Conservation (phyloP, 2,329 filamentous ascomycete species). For the Monosporascus sp. region DNA sequence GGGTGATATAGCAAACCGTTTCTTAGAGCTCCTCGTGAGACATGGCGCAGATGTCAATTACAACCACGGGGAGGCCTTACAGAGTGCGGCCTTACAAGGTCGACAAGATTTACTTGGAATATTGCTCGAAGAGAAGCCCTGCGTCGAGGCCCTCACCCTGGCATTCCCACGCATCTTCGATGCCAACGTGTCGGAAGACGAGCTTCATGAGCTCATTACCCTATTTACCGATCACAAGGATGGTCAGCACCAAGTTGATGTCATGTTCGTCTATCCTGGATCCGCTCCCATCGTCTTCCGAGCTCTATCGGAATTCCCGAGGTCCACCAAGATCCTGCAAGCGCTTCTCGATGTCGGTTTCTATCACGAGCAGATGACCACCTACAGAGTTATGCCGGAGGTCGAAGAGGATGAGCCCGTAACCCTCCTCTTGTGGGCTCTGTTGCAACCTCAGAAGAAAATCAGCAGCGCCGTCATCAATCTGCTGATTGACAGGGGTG, state of each 20-base stretch:
- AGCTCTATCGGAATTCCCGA: conserved; percentile 50
- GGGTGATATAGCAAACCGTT: conserved; percentile 36
- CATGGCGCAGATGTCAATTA: conserved; percentile 45
- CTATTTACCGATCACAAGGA: conserved; percentile 48
- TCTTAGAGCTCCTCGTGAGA: conserved; percentile 39
- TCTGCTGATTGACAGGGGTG: conserved; percentile 45
- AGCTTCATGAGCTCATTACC: conserved; percentile 44
- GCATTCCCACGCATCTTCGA: conserved; percentile 55
- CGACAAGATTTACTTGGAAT: conserved; percentile 44
- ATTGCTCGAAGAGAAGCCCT: conserved; percentile 47
- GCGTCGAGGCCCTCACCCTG: conserved; percentile 43
- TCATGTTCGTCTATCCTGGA: conserved; percentile 38
- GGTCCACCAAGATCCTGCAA: conserved; percentile 47
- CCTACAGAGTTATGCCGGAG: conserved; percentile 38
- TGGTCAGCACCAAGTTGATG: conserved; percentile 45
- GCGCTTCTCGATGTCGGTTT: conserved; percentile 53
- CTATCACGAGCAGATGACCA: conserved; percentile 52
- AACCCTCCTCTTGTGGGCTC: conserved; percentile 55
- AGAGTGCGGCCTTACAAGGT: conserved; percentile 48
- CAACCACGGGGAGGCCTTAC: conserved; percentile 49
- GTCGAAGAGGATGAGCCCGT: conserved; percentile 49
- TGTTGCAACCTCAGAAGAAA: conserved; percentile 59
- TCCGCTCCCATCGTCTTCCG: conserved; percentile 46
- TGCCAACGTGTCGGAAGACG: conserved; percentile 43
- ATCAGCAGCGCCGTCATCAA: conserved; percentile 55